These are phyloP conservation scores for Cardiospermum halicacabum DNA, from an alignment of 345 rosid species.

Conservation along the genomic window DNA sequence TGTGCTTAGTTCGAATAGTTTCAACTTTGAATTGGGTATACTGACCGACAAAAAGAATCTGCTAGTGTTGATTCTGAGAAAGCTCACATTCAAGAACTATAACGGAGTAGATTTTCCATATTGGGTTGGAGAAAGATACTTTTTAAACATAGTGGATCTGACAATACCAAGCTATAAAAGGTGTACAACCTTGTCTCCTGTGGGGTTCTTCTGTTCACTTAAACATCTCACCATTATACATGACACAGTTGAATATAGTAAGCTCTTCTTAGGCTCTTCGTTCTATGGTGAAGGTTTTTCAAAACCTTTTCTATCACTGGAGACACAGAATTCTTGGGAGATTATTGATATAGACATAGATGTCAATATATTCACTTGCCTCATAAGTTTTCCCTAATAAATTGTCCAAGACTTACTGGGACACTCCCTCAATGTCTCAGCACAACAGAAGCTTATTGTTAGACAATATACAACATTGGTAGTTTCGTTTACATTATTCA, in stretches of 20 bases:
- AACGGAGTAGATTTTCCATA: background rate
- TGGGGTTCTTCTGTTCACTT: background rate
- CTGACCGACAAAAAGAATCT: background rate
- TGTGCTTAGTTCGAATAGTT: background rate
- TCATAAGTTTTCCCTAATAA: background rate
- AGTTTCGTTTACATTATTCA: background rate
- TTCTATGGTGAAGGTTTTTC: background rate
- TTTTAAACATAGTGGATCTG: background rate
- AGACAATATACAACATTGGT: background rate
- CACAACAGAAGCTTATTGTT: background rate
- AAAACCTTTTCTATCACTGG: background rate
- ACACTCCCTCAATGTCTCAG: background rate
- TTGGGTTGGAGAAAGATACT: background rate
- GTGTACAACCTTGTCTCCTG: background rate
- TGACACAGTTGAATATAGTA: background rate
- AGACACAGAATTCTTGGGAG: background rate
- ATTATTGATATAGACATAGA: background rate
- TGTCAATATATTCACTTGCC: background rate
- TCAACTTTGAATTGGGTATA: background rate
- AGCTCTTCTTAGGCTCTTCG: too few relatives aligned
- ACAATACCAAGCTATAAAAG: background rate
- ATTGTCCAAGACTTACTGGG: background rate
- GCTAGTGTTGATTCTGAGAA: background rate
- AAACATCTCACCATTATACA: background rate
- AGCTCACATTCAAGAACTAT: background rate